Evolutionary conservation across 2,329 filamentous ascomycete species (phyloP), one percentile per base, ranked within the genome.

Genomic region (Thermoascus crustaceus): DNA sequence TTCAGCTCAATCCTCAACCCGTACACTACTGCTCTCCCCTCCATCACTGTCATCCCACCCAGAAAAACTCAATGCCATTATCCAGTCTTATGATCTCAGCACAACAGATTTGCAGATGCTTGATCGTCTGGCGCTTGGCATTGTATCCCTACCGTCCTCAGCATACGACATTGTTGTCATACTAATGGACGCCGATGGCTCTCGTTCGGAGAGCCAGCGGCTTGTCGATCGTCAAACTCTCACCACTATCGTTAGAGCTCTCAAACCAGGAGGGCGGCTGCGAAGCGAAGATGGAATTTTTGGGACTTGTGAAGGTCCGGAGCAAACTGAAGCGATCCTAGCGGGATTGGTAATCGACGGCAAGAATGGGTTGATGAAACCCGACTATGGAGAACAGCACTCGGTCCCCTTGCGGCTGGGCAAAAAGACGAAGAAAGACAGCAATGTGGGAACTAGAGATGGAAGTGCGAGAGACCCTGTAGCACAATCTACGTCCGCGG

Each of bases 21-120:
- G 80, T 60, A 89, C 81, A 20, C 80, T 94, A 43, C 78, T 94
- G 25, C 80, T 96, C 42, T 87, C 89, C 20, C 89, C 91, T 35
- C 88, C 91, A 8, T 94, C 87, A 16, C 76, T 96, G 51, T 82
- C 91, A 47, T 78, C 85, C 37, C 82, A 94, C 62, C 85, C 88
- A 48, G 80, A 85, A 47, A 78, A 78, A 51, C 73, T 96, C 46
- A 75, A 78, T 45, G 67, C 69, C 47, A 71, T 91, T 43, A 76
- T 94, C 52, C 71, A 78, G 40, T 69, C 77, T 38, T 79, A 85
- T 66, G 79, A 91, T 60, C 81, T 86, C 55, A 67, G 73, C 44
- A 69, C 74, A 30, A 89, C 87, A 43, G 91, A 98, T 57, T 72
- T 98, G 35, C 91, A 96, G 63, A 98, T 98, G 91, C 82, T 98